Evolutionary conservation across 2,329 filamentous ascomycete species (phyloP), one percentile per base, ranked within the genome.

Genomic region (Penicillium sp.): DNA sequence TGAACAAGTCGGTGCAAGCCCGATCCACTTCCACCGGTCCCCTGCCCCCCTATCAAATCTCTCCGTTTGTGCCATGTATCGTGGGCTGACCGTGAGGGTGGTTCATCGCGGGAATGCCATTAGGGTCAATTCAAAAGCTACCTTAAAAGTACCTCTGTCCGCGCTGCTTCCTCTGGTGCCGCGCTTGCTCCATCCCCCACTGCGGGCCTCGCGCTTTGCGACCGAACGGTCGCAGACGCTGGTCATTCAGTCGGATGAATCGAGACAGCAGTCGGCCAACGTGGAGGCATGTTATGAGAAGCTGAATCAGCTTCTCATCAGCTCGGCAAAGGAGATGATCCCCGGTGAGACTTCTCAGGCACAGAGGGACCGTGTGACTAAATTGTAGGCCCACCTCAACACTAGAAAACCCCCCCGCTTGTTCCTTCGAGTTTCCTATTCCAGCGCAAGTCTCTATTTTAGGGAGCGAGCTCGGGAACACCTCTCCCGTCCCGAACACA

Each of bases 81-180:
- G 28, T 32, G 43, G 36, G 48, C 43, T 43, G 34, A 45, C 43
- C 43, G 34, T 28, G 28, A 38, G 37, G 33, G 38, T 25, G 34
- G 37, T 9, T 33, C 27, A 33, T 26, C 35, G 11, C 11, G 32
- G 28, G 36, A 28, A 37, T 9, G 13, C 32, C 2, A 33, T 47
- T 64, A 84, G 82, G 73, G 78, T 83, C 54, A 83, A 81, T 62
- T 82, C 82, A 33, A 85, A 85, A 70, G 81, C 81, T 48, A 84
- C 81, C n/a, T 64, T 85, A 32, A 78, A 76, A 55, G 66, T 84
- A 32, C 71, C 78, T 13, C 65, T 81, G 43, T 66, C 73, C 25
- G 63, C 71, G 6, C 70, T 85, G 36, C 64, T 82, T 9, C 72
- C 74, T 9, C 65, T 79, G 38, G 63, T 85, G 24, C 82, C 82